phyloP scores from a whole-genome alignment of 306 rosid species.

The Arachis stenosperma region DNA sequence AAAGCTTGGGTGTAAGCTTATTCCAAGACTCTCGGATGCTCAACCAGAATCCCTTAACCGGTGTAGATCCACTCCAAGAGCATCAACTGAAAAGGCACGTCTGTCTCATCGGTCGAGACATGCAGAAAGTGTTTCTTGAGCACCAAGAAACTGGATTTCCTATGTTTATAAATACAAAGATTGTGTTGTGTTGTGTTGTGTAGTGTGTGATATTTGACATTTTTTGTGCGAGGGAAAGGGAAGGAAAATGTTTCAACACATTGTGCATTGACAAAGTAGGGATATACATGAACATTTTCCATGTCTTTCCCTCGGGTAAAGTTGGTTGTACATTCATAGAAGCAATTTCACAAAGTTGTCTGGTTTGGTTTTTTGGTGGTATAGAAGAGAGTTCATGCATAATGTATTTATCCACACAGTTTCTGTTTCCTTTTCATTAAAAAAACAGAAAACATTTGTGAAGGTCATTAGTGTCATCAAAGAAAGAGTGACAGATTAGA shows the following conservation, averaged over 20 bases:
- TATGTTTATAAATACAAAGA: constrained; percentile 30
- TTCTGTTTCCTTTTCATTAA: constrained; percentile 25
- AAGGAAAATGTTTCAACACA: constrained; percentile 52
- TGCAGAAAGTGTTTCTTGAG: constrained; percentile 63
- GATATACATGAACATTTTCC: constrained; percentile 50
- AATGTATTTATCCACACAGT: constrained; percentile 30
- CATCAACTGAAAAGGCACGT: constrained; percentile 62
- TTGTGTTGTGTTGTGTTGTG: not conserved
- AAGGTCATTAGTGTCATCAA: constrained; percentile 9
- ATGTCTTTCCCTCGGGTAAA: constrained; percentile 61
- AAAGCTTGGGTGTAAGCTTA: constrained; percentile 77
- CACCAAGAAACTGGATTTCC: constrained; percentile 33
- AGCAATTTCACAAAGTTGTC: constrained; percentile 36
- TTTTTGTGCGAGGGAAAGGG: constrained; percentile 55
- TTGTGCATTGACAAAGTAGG: constrained; percentile 21
- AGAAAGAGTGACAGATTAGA: constrained; percentile 31
- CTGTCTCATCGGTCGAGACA: constrained; percentile 56
- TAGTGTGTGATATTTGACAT: constrained; percentile 51
- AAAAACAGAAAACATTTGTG: constrained; percentile 18
- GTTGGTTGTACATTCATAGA: constrained; percentile 33
- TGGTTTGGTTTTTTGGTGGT: constrained; percentile 16
- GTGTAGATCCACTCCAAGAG: constrained; percentile 57
- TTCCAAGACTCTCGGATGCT: constrained; percentile 73
- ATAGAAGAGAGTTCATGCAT: not conserved
- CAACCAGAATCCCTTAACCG: constrained; percentile 66